Evolutionary conservation across 2,329 filamentous ascomycete genomes (phyloP), one percentile per base, ranked within the genome.

Genomic region (Xylariomycetidae sp.): DNA sequence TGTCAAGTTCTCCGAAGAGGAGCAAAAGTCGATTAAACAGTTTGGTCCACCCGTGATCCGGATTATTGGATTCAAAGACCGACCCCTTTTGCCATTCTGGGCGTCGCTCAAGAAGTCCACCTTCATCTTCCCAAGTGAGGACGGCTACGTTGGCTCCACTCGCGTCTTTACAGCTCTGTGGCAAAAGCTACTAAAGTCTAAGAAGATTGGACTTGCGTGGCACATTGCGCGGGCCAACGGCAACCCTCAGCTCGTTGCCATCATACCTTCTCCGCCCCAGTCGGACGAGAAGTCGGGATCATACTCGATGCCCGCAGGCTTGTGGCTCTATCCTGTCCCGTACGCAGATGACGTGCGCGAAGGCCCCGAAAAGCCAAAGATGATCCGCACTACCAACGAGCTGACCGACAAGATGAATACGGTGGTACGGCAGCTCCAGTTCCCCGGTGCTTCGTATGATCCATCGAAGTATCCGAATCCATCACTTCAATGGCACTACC

Each of bases 401-500:
- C 66, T 96, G 7, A 82, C 82, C 10, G 85, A 93, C 49, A 70
- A 75, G 23, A 95, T 95, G 89, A 75, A 85, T 29, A 72, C 72
- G 5, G 75, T 95, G 4, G 68, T 95, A 3, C 82, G 92, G 54
- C 87, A 94, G 46, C 66, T 95, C 1, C 87, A 95, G 54, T 74
- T 98, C 6, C 92, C 92, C 0, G 89, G 85, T 51, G 88, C 75
- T 5, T 69, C 75, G 19, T 98, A 93, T 53, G 83, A 94, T 46
- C 89, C 90, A 1, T 67, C 69, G 2, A 92, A 83, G 52, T 96
- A 95, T 51, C 86, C 92, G 0, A 98, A 98, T 42, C 88, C 89
- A 8, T 75, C 85, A 7, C 68, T 98, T 16, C 92, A 98, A 61
- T 98, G 90, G 89, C 92, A 96, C 63, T 98, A 96, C 67, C 82